Evolutionary conservation across 2,329 filamentous ascomycete genomes (phyloP), one percentile per base, ranked within the genome.

Genomic region (Fusarium verrucosum): DNA sequence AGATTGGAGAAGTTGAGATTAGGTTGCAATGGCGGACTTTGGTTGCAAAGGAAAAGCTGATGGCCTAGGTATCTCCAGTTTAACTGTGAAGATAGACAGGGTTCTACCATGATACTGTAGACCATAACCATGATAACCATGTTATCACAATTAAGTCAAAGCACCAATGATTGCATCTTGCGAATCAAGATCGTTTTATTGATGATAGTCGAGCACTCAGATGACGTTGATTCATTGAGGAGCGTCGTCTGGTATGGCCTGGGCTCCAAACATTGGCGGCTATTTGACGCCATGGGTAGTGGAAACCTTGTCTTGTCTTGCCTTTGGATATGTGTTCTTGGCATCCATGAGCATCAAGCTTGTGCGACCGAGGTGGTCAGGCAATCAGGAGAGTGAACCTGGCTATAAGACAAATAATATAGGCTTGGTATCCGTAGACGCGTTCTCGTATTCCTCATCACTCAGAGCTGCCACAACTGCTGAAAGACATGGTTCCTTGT

Each of bases 1-100:
- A 54, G 22, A 59, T 35, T 53, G 28, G 19, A 44, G 38, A 42
- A 16, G 40, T 30, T 55, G 47, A 67, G 44, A 66, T 69, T 69
- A 51, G 47, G 56, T 62, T 67, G 45, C 40, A 51, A 60, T 38
- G 49, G 38, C 41, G 22, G 44, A 47, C 22, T 45, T 47, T 64
- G n/a, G 43, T 59, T 59, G 44, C 30, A 41, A 59, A 37, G 49
- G 36, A 52, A 49, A 14, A 8, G 30, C 43, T 55, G 26, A 51
- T 41, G n/a, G n/a, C n/a, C n/a, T n/a, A n/a, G n/a, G n/a, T 35
- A 56, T 62, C 50, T 49, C 68, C 49, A 52, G 25, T 49, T 43
- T 35, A 35, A 43, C 13, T 36, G 28, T 13, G 23, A 58, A 36
- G 35, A 50, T 28, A 17, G 42, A 26, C 57, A 37, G 40, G 47